Conservation (phyloP, 495 filamentous ascomycete species). For the Cladorrhinum samala region DNA sequence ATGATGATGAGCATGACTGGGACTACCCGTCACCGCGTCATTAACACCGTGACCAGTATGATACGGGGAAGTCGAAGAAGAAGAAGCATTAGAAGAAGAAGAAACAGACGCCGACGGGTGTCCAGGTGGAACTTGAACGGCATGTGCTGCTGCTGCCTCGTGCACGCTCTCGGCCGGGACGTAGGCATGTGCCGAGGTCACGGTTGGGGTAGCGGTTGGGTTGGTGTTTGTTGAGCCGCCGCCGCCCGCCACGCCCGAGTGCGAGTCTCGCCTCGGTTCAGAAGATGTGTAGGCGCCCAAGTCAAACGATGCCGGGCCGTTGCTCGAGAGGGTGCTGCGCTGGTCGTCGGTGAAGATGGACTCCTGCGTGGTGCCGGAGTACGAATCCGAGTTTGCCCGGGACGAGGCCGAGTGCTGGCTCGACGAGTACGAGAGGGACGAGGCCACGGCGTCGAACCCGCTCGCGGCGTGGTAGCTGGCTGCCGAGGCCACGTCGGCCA, state of each 20-base stretch:
- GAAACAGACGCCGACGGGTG: background rate
- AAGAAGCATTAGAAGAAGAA: too few species aligned
- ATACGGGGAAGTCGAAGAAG: too few species aligned
- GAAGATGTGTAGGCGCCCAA: background rate
- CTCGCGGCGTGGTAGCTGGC: constrained; percentile 16
- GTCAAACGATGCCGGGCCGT: background rate
- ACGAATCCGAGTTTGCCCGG: constrained; percentile 16
- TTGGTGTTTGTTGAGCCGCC: constrained; percentile 11
- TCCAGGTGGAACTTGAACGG: background rate
- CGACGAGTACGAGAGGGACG: background rate
- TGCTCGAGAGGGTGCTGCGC: background rate
- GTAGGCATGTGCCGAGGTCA: constrained; percentile 20
- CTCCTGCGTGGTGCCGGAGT: background rate
- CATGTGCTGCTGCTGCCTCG: background rate
- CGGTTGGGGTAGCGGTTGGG: constrained; percentile 21
- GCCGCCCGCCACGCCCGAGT: background rate
- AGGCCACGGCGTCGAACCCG: background rate
- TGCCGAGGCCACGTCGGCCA: constrained; percentile 18
- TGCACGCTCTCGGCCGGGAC: constrained; percentile 18
- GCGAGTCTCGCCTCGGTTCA: background rate
- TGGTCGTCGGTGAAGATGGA: background rate
- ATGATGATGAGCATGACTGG: background rate
- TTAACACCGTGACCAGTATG: background rate
- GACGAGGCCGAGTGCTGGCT: constrained; percentile 3
- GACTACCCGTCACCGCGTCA: background rate